Percentiles rank a stretch among this genome's conserved stretches.
These are phyloP conservation scores for Filobasidium floriforme DNA, from an alignment of 768 basidiomycete genomes.

Conservation along the genomic window DNA sequence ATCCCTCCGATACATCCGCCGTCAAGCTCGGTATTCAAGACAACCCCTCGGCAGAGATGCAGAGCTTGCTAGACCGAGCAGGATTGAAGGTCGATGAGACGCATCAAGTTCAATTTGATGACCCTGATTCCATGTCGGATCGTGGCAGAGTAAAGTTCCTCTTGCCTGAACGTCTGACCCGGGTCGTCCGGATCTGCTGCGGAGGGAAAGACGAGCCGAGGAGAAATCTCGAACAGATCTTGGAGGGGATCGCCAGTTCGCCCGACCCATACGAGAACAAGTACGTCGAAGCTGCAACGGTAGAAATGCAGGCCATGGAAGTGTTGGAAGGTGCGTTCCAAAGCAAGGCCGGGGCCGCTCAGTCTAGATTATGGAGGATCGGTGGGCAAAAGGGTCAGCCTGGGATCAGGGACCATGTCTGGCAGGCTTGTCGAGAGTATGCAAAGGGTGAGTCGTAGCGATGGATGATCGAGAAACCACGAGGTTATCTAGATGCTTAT, in stretches of 20 bases:
- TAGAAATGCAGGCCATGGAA: conserved; percentile 1
- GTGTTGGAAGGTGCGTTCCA: background rate
- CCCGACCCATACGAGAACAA: background rate
- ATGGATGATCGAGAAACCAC: background rate
- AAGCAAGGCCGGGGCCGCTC: background rate
- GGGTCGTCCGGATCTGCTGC: background rate
- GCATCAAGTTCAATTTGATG: background rate
- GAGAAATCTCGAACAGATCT: background rate
- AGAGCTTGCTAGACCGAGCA: background rate
- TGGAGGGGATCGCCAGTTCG: background rate
- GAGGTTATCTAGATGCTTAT: background rate
- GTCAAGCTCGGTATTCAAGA: conserved; percentile 60
- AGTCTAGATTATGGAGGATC: background rate
- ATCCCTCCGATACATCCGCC: conserved; percentile 79
- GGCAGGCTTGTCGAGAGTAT: background rate
- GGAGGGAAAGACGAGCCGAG: background rate
- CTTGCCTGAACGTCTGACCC: background rate
- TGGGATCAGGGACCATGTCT: background rate
- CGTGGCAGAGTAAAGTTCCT: no score
- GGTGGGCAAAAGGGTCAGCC: background rate
- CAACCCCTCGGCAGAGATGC: background rate
- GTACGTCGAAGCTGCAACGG: background rate
- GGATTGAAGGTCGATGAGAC: background rate
- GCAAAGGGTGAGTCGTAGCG: background rate
- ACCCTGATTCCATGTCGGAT: background rate